Evolutionary conservation across 805 yeast species (phyloP).

Genomic region (Alloascoidea hylecoeti): DNA sequence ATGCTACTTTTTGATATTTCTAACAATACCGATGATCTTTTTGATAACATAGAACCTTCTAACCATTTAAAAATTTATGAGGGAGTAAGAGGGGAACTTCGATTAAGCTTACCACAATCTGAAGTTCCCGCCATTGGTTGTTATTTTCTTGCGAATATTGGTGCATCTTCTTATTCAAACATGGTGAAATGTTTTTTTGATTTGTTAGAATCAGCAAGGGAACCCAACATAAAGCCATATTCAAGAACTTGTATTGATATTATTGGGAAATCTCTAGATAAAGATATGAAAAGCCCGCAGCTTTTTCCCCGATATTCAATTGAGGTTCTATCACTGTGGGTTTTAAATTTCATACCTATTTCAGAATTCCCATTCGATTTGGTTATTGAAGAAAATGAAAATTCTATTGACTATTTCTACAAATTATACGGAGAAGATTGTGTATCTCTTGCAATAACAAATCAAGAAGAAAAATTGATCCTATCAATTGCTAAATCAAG

Average conservation of each 20-base stretch:
- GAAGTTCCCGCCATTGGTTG: neutral
- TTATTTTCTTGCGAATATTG: neutral
- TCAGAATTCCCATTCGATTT: neutral
- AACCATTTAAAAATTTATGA: neutral
- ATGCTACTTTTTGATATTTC: neutral
- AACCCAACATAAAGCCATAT: neutral
- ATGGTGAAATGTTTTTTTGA: neutral
- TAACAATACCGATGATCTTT: neutral
- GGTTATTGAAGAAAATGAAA: neutral
- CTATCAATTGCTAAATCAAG: too few relatives aligned
- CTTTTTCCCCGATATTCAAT: neutral
- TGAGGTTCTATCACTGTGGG: neutral
- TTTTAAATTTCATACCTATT: neutral
- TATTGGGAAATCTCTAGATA: neutral
- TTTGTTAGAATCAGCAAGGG: slow-evolving; percentile 1
- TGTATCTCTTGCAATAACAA: too few relatives aligned
- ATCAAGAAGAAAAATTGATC: too few relatives aligned
- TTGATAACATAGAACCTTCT: neutral
- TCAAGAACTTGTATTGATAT: neutral
- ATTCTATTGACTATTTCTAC: neutral
- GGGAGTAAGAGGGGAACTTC: neutral
- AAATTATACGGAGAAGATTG: neutral
- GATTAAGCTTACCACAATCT: neutral
- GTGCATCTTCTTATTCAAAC: neutral
- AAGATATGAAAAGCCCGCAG: neutral